Evolutionary conservation across 148 eudicot genomes (phyloP), one percentile per base, ranked within the genome.

Genomic region (Heliosperma pusillum): DNA sequence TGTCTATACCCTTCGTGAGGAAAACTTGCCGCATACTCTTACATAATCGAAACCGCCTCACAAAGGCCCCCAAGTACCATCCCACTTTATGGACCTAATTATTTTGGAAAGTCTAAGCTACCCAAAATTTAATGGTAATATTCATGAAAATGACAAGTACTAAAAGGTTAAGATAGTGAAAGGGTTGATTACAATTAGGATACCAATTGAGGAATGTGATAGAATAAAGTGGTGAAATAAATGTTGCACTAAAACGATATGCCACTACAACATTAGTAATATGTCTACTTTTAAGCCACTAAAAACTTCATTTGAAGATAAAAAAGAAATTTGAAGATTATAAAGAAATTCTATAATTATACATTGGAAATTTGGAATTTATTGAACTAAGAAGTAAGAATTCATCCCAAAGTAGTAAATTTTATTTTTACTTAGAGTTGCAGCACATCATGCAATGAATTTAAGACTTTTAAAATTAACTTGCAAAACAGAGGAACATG

Each of bases 231-330:
- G 73, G 73, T 42, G 76, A 7, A n/a, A 44, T 25, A 42, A 5
- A 62, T n/a, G 52, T 74, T 74, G 69, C 77, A 74, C 77, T 64
- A 29, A 63, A 45, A 74, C 29, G 3, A 63, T 50, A 17, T 50
- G 19, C 70, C 59, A 62, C 33, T 45, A 45, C 58, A 70, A 52
- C 33, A 15, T 72, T 58, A 58, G 27, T 36, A 72, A 58, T 22
- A 21, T 45, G 44, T 58, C 56, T n/a, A 73, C 19, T 10, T 30
- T 30, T 7, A 72, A 9, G 1, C 44, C 61, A 71, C 61, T 55
- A 52, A 52, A 7, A 57, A 21, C 61, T 15, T n/a, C n/a, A 29
- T 21, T 21, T 56, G 17, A 30, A 50, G 12, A 72, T 27, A 16
- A 27, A 47, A 44, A 36, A 15, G 6, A 71, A 71, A 53, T 55